phyloP scores from a whole-genome alignment of 345 rosid species.

The Murraya koenigii region DNA sequence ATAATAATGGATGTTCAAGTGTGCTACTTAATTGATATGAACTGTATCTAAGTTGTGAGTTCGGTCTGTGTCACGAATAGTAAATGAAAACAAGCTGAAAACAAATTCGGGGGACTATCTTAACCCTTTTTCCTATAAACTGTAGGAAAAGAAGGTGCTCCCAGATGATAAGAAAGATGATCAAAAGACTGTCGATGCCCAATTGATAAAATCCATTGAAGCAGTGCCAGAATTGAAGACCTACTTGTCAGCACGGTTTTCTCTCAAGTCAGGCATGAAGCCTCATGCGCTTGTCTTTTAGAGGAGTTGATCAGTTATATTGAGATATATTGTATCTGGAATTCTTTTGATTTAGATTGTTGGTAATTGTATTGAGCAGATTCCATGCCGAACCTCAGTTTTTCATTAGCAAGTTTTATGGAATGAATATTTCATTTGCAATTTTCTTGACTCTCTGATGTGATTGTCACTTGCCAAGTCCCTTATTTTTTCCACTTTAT shows the following conservation, averaged over 20 bases:
- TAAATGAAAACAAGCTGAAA: background rate
- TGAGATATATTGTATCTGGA: background rate
- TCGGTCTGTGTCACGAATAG: background rate
- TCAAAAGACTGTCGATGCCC: constrained; percentile 65
- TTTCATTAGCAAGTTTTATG: background rate
- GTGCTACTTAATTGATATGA: background rate
- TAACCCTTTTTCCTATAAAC: no score
- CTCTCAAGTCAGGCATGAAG: constrained; percentile 73
- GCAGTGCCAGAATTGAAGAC: constrained; percentile 63
- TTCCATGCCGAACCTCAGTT: background rate
- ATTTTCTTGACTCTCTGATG: no score
- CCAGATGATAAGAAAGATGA: constrained; percentile 79
- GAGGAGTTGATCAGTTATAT: constrained; percentile 1
- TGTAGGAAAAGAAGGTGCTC: constrained; percentile 59
- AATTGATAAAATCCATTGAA: constrained; percentile 63
- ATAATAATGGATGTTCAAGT: background rate
- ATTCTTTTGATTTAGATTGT: background rate
- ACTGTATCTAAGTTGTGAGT: background rate
- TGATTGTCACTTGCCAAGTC: background rate
- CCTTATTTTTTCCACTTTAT: no score
- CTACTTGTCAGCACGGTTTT: constrained; percentile 75
- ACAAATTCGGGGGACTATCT: background rate
- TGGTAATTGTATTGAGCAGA: background rate
- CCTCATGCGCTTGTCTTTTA: constrained; percentile 82
- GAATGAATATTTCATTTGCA: background rate